Percentiles rank a stretch among this genome's conserved stretches.
These are phyloP conservation scores for Curvularia sp. DNA, from an alignment of 2,329 filamentous ascomycete species.

Conservation along the genomic window DNA sequence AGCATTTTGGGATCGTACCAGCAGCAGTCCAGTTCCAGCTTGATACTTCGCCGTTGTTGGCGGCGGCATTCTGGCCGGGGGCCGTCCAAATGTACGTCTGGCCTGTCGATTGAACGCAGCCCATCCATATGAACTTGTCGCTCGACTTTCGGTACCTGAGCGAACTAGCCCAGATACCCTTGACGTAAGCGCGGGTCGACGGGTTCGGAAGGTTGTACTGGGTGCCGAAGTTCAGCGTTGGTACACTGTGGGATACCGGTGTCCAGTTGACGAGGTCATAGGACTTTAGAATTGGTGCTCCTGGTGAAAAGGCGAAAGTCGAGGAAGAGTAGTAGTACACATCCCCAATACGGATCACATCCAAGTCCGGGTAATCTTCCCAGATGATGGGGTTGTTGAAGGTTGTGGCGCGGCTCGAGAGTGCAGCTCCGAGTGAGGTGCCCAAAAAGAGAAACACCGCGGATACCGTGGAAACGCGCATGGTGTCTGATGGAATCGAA, in stretches of 20 bases:
- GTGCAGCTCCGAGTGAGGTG: neutral
- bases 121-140: constrained; percentile 64
- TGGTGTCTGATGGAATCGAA: constrained; percentile 1
- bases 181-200: constrained; percentile 56
- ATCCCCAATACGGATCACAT: constrained; percentile 61
- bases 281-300: constrained; percentile 64
- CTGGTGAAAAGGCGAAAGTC: constrained; percentile 64
- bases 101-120: constrained; percentile 59
- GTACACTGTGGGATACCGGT: constrained; percentile 51
- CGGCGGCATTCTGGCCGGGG: constrained; percentile 49
- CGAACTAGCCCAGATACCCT: constrained; percentile 65
- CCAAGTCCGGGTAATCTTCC: constrained; percentile 63
- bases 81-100: constrained; percentile 64
- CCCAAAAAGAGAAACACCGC: constrained; percentile 5
- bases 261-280: constrained; percentile 63
- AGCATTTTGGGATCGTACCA: constrained; percentile 56
- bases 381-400: constrained; percentile 64
- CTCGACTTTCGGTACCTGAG: constrained; percentile 61
- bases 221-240: constrained; percentile 49
- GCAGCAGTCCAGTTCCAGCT: constrained; percentile 53
- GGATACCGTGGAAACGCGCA: constrained; percentile 11
- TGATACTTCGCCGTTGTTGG: constrained; percentile 41
- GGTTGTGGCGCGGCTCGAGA: constrained; percentile 21
- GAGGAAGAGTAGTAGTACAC: constrained; percentile 64
- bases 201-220: constrained; percentile 58